Percentiles rank a stretch among this genome's conserved stretches.
Conservation (phyloP, 2,329 filamentous ascomycete species). For the Calonectria hongkongensis region DNA sequence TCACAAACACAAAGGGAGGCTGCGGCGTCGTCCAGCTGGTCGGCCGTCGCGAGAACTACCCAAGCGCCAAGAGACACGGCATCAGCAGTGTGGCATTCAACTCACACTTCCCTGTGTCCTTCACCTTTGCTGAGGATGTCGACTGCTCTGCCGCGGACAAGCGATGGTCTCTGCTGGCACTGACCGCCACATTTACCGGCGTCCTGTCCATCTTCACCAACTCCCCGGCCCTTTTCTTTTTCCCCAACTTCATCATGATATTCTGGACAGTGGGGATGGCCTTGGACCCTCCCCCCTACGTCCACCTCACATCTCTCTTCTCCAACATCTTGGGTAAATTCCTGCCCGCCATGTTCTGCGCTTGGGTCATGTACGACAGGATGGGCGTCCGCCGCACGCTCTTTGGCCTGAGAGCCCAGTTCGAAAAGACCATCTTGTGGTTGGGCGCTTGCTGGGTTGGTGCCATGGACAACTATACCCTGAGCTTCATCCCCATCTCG, state of each 20-base stretch:
- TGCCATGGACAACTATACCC: constrained; percentile 94
- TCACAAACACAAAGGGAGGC: constrained; percentile 82
- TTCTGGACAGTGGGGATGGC: constrained; percentile 95
- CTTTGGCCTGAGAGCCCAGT: constrained; percentile 82
- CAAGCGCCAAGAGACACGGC: constrained; percentile 79
- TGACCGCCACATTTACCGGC: constrained; percentile 87
- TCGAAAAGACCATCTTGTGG: constrained; percentile 94
- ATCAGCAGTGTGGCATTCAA: constrained; percentile 87
- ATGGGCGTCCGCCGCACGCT: constrained; percentile 85
- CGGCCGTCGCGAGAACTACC: constrained; percentile 79
- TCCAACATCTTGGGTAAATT: constrained; percentile 88
- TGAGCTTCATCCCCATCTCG: constrained; percentile 94
- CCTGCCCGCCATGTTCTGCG: constrained; percentile 90
- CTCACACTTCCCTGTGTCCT: constrained; percentile 92
- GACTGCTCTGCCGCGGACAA: constrained; percentile 83
- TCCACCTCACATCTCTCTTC: constrained; percentile 81
- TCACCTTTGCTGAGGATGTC: constrained; percentile 81
- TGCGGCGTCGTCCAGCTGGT: constrained; percentile 87
- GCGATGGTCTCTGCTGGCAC: constrained; percentile 87
- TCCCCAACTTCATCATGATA: constrained; percentile 85
- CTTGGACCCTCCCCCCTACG: constrained; percentile 86
- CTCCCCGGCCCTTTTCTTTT: constrained; percentile 88
- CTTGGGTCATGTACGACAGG: constrained; percentile 90
- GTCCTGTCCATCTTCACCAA: constrained; percentile 88
- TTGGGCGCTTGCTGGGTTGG: constrained; percentile 94